Evolutionary conservation across 345 rosid genomes (phyloP), one percentile per base, ranked within the genome.

Genomic region (Linum trigynum): DNA sequence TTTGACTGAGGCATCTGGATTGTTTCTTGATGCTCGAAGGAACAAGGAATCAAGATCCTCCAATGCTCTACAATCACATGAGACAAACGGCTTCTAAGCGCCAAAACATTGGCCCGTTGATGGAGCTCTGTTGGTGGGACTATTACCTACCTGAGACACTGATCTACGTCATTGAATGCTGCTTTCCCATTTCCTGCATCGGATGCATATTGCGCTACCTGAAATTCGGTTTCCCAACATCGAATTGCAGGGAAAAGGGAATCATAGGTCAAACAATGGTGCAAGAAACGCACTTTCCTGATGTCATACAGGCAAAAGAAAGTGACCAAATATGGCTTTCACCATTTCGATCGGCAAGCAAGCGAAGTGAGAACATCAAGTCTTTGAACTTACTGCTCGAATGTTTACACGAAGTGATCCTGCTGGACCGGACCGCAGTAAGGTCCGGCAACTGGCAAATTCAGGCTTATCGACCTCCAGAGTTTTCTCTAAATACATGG

Each of bases 161-260:
- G 81, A 69, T 85, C 94, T 48, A 92, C 97, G 69, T 84, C 83
- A 39, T 69, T 65, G 55, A 74, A 66, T 16, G 96, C 97, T 45
- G 81, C 69, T 63, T 81, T 67, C 45, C 91, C 88, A 60, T 83
- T 80, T 43, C 91, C 92, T 69, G 81, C 80, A 68, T 89, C 97
- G 40, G 88, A 87, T 75, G 97, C 94, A 62, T 92, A 89, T 50
- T 86, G 94, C 50, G 97, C 98, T 38, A 86, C 95, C 96, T 89
- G 76, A 75, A 76, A 76, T 75, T 77, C 62, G 32, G 32, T 23
- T 23, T 23, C 1, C 32, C 32, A 23, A 23, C 32, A 23, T 23
- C 32, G 32, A 1, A 1, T 23, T 23, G 32, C 32, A 23, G 32
- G 1, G 32, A 23, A 23, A 23, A 23, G 32, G 32, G 32, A 23